These are phyloP conservation scores for Xylaria sp. DNA, from an alignment of 2,329 filamentous ascomycete genomes.

Conservation along the genomic window DNA sequence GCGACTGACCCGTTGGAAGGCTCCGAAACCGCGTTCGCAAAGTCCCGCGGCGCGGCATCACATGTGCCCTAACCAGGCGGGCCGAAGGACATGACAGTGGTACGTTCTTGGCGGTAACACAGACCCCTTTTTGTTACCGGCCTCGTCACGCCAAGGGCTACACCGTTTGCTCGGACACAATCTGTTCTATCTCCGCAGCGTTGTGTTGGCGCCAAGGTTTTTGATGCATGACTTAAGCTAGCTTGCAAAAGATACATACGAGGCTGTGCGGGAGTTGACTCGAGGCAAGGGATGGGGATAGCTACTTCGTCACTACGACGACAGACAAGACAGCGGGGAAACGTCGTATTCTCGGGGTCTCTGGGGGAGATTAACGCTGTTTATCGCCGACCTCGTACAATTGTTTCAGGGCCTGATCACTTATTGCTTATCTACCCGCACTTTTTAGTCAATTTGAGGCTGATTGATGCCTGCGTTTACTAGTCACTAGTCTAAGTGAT, in stretches of 20 bases:
- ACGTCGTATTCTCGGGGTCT: not conserved
- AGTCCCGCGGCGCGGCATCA: not conserved
- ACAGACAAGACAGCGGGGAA: not conserved
- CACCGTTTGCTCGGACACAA: not conserved
- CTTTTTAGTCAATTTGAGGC: not conserved
- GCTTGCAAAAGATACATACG: not conserved
- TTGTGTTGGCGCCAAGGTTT: not conserved
- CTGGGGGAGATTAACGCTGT: not conserved
- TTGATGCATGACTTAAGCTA: not conserved
- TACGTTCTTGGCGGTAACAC: not conserved
- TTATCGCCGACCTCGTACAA: not conserved
- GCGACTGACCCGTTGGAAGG: too few species aligned
- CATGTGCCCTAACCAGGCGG: not conserved
- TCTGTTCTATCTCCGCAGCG: not conserved
- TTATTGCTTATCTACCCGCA: conserved; percentile 4
- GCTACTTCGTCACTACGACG: not conserved
- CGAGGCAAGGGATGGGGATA: not conserved
- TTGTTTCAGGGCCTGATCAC: not conserved
- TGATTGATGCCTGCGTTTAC: too few species aligned
- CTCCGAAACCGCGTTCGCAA: not conserved
- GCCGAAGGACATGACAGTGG: not conserved
- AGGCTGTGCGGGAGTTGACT: not conserved
- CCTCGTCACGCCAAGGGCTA: not conserved
- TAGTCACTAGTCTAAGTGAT: too few species aligned
- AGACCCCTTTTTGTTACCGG: not conserved